These are phyloP conservation scores for Eutrema heterophyllum DNA, from an alignment of 345 rosid genomes.

Conservation along the genomic window DNA sequence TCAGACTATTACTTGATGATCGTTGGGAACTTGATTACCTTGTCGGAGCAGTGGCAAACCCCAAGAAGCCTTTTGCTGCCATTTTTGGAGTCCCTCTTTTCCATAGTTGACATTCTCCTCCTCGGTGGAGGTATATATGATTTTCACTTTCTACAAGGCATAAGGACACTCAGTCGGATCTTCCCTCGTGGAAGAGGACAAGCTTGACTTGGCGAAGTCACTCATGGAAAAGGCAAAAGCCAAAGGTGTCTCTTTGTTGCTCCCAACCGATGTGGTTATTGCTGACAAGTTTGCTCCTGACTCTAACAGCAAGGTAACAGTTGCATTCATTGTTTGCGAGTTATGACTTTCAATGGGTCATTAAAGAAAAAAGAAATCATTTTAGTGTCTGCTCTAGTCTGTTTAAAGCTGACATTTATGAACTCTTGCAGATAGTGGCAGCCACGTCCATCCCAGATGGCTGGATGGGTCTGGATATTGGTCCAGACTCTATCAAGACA, in stretches of 20 bases:
- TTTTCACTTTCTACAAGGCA: slow-evolving; percentile 81
- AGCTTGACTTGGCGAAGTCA: too few relatives aligned
- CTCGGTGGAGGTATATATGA: slow-evolving; percentile 97
- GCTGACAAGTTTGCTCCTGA: slow-evolving; percentile 87
- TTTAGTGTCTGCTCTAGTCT: neutral
- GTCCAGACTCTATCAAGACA: slow-evolving; percentile 67
- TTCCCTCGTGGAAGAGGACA: too few relatives aligned
- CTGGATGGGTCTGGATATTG: slow-evolving; percentile 96
- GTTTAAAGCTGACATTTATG: neutral
- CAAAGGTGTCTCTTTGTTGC: slow-evolving; percentile 66
- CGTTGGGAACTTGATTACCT: slow-evolving; percentile 82
- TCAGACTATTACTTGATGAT: neutral
- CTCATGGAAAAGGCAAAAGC: too few relatives aligned
- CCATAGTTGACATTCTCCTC: slow-evolving; percentile 58
- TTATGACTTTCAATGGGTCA: too few relatives aligned
- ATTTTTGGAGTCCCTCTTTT: slow-evolving; percentile 85
- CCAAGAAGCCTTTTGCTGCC: slow-evolving; percentile 93
- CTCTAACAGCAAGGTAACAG: slow-evolving; percentile 75
- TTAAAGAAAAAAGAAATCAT: neutral
- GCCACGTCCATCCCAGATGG: slow-evolving; percentile 77
- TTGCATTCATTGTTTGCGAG: neutral
- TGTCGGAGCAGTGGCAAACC: slow-evolving; percentile 78
- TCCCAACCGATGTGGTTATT: slow-evolving; percentile 74
- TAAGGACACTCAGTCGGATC: too few relatives aligned
- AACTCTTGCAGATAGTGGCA: slow-evolving; percentile 57